Base-by-base conservation (phyloP, 2,329 filamentous ascomycete species). In the Phialophora macrospora region DNA sequence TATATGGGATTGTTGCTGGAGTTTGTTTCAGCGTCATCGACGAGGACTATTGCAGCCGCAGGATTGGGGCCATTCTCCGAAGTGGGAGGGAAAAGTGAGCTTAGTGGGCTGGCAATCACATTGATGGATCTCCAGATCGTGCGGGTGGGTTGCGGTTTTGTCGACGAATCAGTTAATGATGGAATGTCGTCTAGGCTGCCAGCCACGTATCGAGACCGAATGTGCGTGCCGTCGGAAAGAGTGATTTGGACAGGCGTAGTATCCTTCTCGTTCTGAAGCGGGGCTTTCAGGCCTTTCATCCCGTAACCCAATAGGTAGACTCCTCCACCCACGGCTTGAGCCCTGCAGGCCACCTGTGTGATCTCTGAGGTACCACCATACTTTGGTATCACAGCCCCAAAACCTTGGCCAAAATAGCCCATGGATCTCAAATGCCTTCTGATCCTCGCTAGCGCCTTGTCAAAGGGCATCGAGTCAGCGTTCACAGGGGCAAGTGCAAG, bases 281-380 rank as follows among this genome's bases (percentile, higher is more conserved):
- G 60, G 32, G 11, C 55, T 62, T 46, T 58, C 22, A 78, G 60
- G 14, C 71, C 72, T 52, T 84, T 76, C 61, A 95, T 80, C 9
- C 88, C 88, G 56, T 89, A 89, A 51, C 88, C 90, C 17, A 98
- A 85, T 76, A 97, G 91, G 78, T 98, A 98, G 3, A 96, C 86
- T 11, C 89, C 92, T 55, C 95, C 95, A 41, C 94, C 94, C 6
- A 99, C 95, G 22, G 94, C 94, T 68, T 89, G 88, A 46, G 94
- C 92, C 71, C 94, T 90, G 76, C 95, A 98, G 4, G 89, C 91
- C 26, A 97, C 93, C 80, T 99, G 94, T 32, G 91, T 88, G 66
- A 98, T 87, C 78, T 99, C 94, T 34, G 92, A 90, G 55, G 90
- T 83, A 30, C 94, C 93, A 55, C 94, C 94, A 89, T 93, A 99